Evolutionary conservation across 1,284 basidiomycete species (phyloP).

Genomic region (Malassezia caprae): DNA sequence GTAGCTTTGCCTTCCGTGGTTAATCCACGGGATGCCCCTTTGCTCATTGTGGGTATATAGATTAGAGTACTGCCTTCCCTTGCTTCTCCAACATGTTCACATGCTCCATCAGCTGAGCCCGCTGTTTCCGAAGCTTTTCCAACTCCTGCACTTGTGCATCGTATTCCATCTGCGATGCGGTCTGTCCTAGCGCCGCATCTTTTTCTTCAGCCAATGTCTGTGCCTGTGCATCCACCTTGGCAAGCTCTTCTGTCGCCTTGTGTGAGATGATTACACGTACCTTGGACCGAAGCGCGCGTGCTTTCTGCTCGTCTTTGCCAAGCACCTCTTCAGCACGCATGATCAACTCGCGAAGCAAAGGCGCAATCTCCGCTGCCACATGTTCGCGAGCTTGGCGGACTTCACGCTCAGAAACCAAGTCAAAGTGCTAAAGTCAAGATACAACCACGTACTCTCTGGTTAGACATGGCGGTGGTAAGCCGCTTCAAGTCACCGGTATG

Average conservation of each 20-base stretch:
- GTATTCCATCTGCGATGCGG: not conserved
- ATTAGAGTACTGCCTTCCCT: not conserved
- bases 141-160: constrained; percentile 7
- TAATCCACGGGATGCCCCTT: not conserved
- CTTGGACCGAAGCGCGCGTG: constrained; percentile 11
- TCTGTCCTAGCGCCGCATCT: not conserved
- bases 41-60: not conserved
- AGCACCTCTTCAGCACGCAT: constrained; percentile 15
- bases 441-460: constrained; percentile 6
- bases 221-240: constrained; percentile 3
- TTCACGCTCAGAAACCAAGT: constrained; percentile 14
- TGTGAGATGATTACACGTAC: not conserved
- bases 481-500: constrained; percentile 9
- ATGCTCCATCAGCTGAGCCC: constrained; percentile 7
- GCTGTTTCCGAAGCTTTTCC: constrained; percentile 5
- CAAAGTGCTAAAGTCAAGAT: constrained; percentile 9
- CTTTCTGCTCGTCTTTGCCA: constrained; percentile 7
- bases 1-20: constrained; percentile 3
- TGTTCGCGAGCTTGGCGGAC: constrained; percentile 13
- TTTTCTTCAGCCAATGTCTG: not conserved
- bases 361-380: constrained; percentile 17
- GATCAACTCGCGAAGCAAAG: constrained; percentile 15
- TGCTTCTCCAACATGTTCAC: constrained; percentile 8
- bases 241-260: constrained; percentile 13
- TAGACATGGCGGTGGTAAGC: constrained; percentile 3